These are phyloP conservation scores for Sporothrix dimorphospora DNA, from an alignment of 2,329 filamentous ascomycete genomes.

Conservation along the genomic window DNA sequence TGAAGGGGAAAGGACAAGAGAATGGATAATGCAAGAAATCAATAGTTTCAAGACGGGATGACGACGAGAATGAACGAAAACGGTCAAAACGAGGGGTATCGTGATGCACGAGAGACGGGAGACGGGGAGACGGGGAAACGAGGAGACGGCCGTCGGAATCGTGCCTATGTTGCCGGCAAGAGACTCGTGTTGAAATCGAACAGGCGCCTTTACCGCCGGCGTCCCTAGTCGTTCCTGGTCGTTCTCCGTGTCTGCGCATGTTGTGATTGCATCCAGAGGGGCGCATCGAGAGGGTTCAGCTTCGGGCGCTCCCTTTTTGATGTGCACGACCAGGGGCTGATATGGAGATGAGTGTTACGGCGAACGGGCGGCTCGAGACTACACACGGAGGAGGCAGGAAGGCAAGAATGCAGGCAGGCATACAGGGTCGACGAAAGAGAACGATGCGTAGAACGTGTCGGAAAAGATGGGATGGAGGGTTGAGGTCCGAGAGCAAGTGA, in stretches of 20 bases:
- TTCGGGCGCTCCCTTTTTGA: background rate
- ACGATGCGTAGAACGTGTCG: background rate
- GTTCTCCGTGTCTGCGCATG: background rate
- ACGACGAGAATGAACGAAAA: background rate
- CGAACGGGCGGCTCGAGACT: background rate
- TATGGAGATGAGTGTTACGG: background rate
- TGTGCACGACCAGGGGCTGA: background rate
- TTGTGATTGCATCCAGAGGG: background rate
- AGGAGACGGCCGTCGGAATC: background rate
- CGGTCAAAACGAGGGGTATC: background rate
- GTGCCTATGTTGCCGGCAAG: slow-evolving; percentile 6
- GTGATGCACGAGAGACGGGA: background rate
- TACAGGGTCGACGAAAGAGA: background rate
- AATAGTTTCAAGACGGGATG: slow-evolving; percentile 12
- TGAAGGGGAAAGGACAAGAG: background rate
- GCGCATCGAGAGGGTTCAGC: background rate
- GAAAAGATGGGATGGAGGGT: slow-evolving; percentile 1
- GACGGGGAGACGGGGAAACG: no score
- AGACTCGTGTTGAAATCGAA: background rate
- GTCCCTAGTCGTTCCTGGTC: background rate
- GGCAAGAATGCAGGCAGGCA: background rate
- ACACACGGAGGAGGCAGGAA: background rate
- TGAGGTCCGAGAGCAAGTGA: background rate
- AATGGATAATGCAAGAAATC: slow-evolving; percentile 5
- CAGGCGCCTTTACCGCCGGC: background rate